Percentiles rank a stretch among this genome's conserved stretches.
These are phyloP conservation scores for Paramyrothecium sp. DNA, from an alignment of 2,329 filamentous ascomycete genomes.

Conservation along the genomic window DNA sequence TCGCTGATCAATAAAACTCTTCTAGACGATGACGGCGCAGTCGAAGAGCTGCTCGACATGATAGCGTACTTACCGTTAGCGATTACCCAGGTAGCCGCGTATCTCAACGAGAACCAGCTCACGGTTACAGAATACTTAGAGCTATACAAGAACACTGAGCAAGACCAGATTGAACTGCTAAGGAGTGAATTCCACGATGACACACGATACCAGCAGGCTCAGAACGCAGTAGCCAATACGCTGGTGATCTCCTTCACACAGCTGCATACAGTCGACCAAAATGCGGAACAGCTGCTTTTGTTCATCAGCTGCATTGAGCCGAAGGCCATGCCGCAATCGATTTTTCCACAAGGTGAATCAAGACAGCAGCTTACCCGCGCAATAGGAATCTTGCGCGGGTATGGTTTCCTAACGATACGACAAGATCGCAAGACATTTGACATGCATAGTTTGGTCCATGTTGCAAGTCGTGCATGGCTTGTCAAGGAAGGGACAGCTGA, in stretches of 20 bases:
- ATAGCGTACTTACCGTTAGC: conserved; percentile 4
- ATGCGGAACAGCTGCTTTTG: conserved; percentile 33
- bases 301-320: conserved; percentile 41
- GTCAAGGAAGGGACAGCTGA: background rate
- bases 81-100: conserved; percentile 5
- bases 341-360: conserved; percentile 23
- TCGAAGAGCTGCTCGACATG: conserved; percentile 3
- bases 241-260: conserved; percentile 39
- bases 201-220: conserved; percentile 22
- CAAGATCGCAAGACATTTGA: conserved; percentile 25
- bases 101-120: conserved; percentile 1
- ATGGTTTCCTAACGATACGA: conserved; percentile 27
- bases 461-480: conserved; percentile 27
- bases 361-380: conserved; percentile 20
- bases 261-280: conserved; percentile 22
- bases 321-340: conserved; percentile 33
- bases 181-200: conserved; percentile 25
- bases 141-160: conserved; percentile 1
- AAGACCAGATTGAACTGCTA: conserved; percentile 1
- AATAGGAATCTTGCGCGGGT: conserved; percentile 28
- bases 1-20: background rate
- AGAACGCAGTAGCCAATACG: conserved; percentile 29
- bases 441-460: conserved; percentile 37
- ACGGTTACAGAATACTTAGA: conserved; percentile 2
- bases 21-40: background rate